These are phyloP conservation scores for Neoarthrinium moseri DNA, from an alignment of 2,329 filamentous ascomycete genomes.

Conservation along the genomic window DNA sequence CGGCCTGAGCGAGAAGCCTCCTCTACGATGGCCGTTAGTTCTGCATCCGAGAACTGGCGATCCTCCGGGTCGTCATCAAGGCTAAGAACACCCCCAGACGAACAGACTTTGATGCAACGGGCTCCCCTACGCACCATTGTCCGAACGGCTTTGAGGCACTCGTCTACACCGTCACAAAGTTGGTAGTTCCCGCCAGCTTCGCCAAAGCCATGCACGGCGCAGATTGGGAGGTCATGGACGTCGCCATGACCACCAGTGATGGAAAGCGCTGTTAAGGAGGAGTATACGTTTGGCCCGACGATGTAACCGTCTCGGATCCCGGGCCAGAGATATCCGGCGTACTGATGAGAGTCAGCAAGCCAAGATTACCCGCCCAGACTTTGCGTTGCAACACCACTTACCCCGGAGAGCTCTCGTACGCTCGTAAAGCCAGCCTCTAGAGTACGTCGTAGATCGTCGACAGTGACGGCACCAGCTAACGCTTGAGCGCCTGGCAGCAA, in stretches of 20 bases:
- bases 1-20: slow-evolving; percentile 38
- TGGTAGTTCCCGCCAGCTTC: slow-evolving; percentile 29
- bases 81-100: slow-evolving; percentile 42
- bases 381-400: background rate
- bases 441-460: slow-evolving; percentile 37
- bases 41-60: slow-evolving; percentile 40
- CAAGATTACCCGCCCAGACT: background rate
- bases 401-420: slow-evolving; percentile 45
- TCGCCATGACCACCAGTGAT: slow-evolving; percentile 51
- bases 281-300: slow-evolving; percentile 48
- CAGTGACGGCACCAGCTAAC: slow-evolving; percentile 38
- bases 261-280: slow-evolving; percentile 39
- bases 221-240: slow-evolving; percentile 34
- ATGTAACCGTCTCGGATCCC: slow-evolving; percentile 43
- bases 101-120: slow-evolving; percentile 45
- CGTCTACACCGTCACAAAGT: slow-evolving; percentile 44
- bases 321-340: slow-evolving; percentile 39
- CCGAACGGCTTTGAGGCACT: slow-evolving; percentile 41
- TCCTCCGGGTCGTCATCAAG: slow-evolving; percentile 40
- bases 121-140: slow-evolving; percentile 43
- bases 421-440: slow-evolving; percentile 50
- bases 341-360: slow-evolving; percentile 16
- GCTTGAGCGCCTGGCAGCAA: slow-evolving; percentile 20
- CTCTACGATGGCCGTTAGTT: slow-evolving; percentile 41
- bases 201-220: slow-evolving; percentile 29